phyloP scores from a whole-genome alignment of 2,329 filamentous ascomycete genomes.

The Arthroderma sp. region DNA sequence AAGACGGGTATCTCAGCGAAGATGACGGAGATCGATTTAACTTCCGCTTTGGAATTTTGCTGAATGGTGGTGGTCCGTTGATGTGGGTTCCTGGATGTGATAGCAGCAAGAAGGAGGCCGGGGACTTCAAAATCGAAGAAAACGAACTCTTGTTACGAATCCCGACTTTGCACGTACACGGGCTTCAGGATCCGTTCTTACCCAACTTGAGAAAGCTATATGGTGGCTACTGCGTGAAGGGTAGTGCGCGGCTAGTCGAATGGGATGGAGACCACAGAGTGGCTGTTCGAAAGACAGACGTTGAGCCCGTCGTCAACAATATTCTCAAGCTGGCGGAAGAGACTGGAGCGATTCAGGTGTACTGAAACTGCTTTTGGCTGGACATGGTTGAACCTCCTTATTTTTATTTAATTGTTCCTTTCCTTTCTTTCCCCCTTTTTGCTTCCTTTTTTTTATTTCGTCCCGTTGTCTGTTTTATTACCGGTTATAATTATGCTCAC shows the following conservation, averaged over 20 bases:
- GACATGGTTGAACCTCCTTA: no score
- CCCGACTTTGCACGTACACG: slow-evolving; percentile 58
- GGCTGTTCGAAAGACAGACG: slow-evolving; percentile 54
- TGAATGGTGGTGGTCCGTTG: slow-evolving; percentile 8
- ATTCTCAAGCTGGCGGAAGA: slow-evolving; percentile 5
- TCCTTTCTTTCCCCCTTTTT: no score
- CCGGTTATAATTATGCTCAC: no score
- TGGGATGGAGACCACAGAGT: slow-evolving; percentile 63
- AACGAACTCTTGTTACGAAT: slow-evolving; percentile 16
- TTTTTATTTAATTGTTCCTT: no score
- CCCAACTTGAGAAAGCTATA: slow-evolving; percentile 44
- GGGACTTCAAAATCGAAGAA: not conserved
- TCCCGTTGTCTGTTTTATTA: no score
- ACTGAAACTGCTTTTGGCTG: no score
- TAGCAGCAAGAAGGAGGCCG: not conserved
- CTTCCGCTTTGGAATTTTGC: slow-evolving; percentile 9
- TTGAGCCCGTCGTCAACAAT: slow-evolving; percentile 35
- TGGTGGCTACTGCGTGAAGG: slow-evolving; percentile 45
- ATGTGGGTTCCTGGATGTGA: not conserved
- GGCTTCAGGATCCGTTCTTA: slow-evolving; percentile 46
- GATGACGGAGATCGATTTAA: not conserved
- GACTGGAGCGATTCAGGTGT: not conserved
- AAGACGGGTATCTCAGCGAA: not conserved
- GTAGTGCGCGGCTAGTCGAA: slow-evolving; percentile 46
- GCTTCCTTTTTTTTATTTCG: no score